A percentile compares a stretch with the other conserved stretches of the same genome.
Conservation (phyloP, 1,284 basidiomycete genomes). For the Trametes polyzona region DNA sequence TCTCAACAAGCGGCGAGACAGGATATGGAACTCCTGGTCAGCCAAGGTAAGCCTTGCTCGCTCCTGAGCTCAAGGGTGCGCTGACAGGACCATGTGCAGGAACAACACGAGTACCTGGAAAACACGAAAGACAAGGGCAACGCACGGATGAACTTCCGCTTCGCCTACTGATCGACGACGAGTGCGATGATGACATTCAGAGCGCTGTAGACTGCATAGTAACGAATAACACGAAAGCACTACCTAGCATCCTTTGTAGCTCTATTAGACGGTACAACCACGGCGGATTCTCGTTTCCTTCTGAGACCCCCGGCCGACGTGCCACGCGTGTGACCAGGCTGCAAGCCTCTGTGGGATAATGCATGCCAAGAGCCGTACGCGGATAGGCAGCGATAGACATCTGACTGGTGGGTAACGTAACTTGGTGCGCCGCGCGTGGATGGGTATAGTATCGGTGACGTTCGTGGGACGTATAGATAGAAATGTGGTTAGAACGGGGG, state of each 20-base stretch:
- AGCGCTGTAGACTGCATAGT: neutral
- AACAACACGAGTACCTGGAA: slow-evolving; percentile 57
- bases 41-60: slow-evolving; percentile 45
- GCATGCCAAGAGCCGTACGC: neutral
- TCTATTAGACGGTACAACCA: slow-evolving; percentile 3
- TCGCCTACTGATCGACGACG: slow-evolving; percentile 49
- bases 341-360: neutral
- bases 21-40: slow-evolving; percentile 56
- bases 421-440: neutral
- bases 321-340: too few species aligned
- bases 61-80: too few species aligned
- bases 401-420: neutral
- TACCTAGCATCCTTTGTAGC: neutral
- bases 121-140: slow-evolving; percentile 64
- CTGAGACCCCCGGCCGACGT: neutral
- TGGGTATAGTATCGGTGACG: neutral
- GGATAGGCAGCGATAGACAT: neutral
- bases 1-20: slow-evolving; percentile 55
- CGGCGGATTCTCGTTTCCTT: neutral
- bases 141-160: slow-evolving; percentile 59
- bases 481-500: neutral
- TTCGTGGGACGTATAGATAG: neutral
- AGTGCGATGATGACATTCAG: neutral
- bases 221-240: slow-evolving; percentile 3
- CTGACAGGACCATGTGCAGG: slow-evolving; percentile 41